Percentiles rank a stretch among this genome's conserved stretches.
phyloP scores from a whole-genome alignment of 805 yeast species.

The Candida sonorensis region DNA sequence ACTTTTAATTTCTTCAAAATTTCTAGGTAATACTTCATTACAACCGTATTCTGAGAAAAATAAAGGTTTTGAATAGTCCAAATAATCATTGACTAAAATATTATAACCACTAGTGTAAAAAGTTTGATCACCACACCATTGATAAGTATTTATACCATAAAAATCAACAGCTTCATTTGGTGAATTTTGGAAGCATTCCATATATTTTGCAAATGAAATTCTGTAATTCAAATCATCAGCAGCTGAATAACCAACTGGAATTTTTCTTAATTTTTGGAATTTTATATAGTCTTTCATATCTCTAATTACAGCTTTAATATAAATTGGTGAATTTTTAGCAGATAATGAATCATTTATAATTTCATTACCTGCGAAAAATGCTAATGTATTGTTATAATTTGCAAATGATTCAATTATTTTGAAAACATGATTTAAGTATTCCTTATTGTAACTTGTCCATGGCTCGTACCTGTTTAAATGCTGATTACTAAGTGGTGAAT shows the following conservation, averaged over 20 bases:
- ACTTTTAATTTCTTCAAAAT: constrained; percentile 67
- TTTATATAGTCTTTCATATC: constrained; percentile 74
- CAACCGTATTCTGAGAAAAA: constrained; percentile 93
- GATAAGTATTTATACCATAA: constrained; percentile 76
- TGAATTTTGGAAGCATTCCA: constrained; percentile 62
- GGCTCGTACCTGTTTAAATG: constrained; percentile 90
- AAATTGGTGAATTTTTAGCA: constrained; percentile 62
- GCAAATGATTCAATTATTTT: constrained; percentile 77
- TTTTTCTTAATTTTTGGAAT: constrained; percentile 48
- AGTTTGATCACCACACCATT: constrained; percentile 86
- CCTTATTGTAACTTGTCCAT: constrained; percentile 73
- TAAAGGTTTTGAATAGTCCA: constrained; percentile 64
- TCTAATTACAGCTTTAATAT: constrained; percentile 68
- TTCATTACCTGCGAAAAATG: constrained; percentile 90
- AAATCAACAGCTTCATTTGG: constrained; percentile 61
- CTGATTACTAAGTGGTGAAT: constrained; percentile 73
- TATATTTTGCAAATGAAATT: constrained; percentile 66
- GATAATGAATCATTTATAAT: constrained; percentile 75
- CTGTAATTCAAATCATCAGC: constrained; percentile 86
- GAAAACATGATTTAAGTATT: constrained; percentile 70
- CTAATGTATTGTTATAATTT: constrained; percentile 81
- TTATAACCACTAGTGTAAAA: constrained; percentile 72
- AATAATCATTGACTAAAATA: constrained; percentile 63
- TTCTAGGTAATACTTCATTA: constrained; percentile 71
- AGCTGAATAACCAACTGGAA: constrained; percentile 95